Base-by-base conservation (phyloP, 2,329 filamentous ascomycete species). In the Cadophora sp. region DNA sequence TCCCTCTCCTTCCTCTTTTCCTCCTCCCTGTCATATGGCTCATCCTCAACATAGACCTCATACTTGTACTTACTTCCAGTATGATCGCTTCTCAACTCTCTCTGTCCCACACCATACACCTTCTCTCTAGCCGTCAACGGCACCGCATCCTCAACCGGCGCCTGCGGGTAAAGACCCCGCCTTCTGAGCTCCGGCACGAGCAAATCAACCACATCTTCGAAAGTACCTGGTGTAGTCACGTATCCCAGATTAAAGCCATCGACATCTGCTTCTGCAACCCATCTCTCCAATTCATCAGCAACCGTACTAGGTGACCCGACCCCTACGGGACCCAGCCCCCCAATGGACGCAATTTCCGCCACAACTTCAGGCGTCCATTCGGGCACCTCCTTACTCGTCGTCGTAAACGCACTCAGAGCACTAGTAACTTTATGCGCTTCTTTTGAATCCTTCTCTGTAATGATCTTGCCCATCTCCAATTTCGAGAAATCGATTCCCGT, bases 221-320 rank as follows among this genome's bases (percentile, higher is more conserved):
- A 92, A 0, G 87, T 88, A 61, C 87, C 85, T 0, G 89, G 90
- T 73, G 89, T 89, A 14, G 91, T 79, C 0, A 87, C 86, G 70
- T 92, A 91, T 1, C 87, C 87, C 76, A 93, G 84, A 75, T 93
- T 93, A 79, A 93, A 93, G 0, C 91, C 91, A 75, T 93, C 91
- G 0, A 93, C 85, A 71, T 92, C 91, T 0, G 88, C 89, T 76
- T 92, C 90, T 19, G 81, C 75, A 0, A 92, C 81, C 90, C 91
- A 93, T 0, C 81, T 79, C 78, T 93, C 88, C 66, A 93, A 82
- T 53, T 85, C 84, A 75, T 93, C 89, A 0, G 85, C 83, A 37
- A 92, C 86, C 48, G 82, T 88, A 75, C 85, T 86, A 1, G 73
- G 70, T 7, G 70, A 68, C 3, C 85, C 85, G 9, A 86, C 79